Base-by-base conservation (phyloP, 2,329 filamentous ascomycete species). In the Gremmenia infestans region DNA sequence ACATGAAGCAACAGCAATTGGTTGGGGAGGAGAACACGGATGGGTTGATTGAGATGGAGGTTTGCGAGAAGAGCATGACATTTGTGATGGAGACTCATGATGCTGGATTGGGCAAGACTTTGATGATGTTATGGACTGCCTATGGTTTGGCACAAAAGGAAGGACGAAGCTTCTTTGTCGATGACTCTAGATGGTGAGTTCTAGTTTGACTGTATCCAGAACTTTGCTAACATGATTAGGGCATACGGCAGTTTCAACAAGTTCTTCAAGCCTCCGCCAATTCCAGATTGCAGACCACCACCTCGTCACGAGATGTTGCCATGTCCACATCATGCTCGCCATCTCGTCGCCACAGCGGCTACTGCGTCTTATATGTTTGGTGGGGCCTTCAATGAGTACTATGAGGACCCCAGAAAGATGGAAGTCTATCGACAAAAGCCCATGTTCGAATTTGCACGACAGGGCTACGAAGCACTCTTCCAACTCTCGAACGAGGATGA, bases 61-160 rank as follows among this genome's bases (percentile, higher is more conserved):
- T 86, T 15, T 96, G 91, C 73, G 76, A 83, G 48, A 83, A 62
- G 61, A 89, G 82, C 57, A 75, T 96, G 72, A 96, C 89, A 0
- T 94, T 88, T 68, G 81, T 91, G 1, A 77, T 96, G 65, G 89
- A 93, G 67, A 79, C 84, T 7, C 72, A 80, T 3, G 85, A 93
- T 65, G 88, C 89, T 2, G 91, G 91, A 2, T 76, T 96, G 9
- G 91, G 91, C 5, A 85, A 83, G 61, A 84, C 87, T 1, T 72
- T 96, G 57, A 85, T 95, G 80, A 81, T 86, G 67, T 69, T 96
- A 54, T 96, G 91, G 90, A 87, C 87, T 65, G 86, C 89, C 25
- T 95, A 94, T 68, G 89, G 89, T 3, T 73, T 95, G 53, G 89
- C 91, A 2, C 78, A 86, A 67, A 81, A 85, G 57, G 88, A 95